Evolutionary conservation across 169 alveolate genomes (phyloP), one percentile per base, ranked within the genome.

Genomic region (Plasmodium knowlesi): DNA sequence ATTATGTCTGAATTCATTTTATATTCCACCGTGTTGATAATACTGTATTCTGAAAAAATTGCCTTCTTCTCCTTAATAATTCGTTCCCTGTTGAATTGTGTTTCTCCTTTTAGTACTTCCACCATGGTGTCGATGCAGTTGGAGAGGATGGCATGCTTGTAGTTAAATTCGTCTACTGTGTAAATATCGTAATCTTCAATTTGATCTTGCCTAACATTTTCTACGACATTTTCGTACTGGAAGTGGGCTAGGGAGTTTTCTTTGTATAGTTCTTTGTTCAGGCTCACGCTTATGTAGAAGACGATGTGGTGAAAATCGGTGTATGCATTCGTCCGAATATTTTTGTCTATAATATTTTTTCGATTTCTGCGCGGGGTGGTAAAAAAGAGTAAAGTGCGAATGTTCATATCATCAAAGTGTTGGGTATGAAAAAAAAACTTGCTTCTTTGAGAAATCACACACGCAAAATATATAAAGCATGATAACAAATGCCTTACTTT

Each of bases 231-330:
- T 22, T 89, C 94, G 39, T 46, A 39, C 32, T 78, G 70, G 54
- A 89, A 89, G 34, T 79, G 37, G 12, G 32, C 39, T 3, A 79
- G 25, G 76, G 74, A 39, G 53, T 89, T 79, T 12, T 89, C 94
- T 12, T 78, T 89, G 25, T 89, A 89, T 22, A 89, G 50, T 10
- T 89, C 85, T 25, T 89, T 89, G 43, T 89, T 89, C 25, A 89
- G 82, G 22, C 97, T 95, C 92, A 97, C 95, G 76, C 97, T 93
- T 53, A 96, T 95, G 74, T 95, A 97, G 91, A 96, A 97, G 50
- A 97, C 98, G 25, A 98, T 96, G 80, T 97, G 98, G 78, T 97
- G 98, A 92, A 96, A 97, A 92, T 97, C 98, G 30, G 98, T 97
- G 95, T 94, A 97, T 0, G 98, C 98, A 82, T 97, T 97, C 1